Evolutionary conservation across 176 grass and related monocot species (phyloP).

Genomic region (Eleusine coracana): DNA sequence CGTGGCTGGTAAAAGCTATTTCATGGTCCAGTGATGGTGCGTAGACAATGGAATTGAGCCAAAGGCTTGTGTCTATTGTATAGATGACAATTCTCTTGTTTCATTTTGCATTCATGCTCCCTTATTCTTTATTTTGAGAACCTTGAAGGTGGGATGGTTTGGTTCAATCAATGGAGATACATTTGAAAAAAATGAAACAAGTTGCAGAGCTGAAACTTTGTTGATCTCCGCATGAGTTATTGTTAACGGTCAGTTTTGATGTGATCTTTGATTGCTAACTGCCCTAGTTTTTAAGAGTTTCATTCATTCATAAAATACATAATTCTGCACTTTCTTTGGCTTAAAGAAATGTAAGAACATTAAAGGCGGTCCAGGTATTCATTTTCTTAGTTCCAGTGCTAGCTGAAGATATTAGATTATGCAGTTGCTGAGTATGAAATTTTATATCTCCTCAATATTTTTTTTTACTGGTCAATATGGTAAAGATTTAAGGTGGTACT

Average conservation of each 20-base stretch:
- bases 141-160: neutral
- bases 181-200: neutral
- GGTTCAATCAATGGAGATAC: neutral
- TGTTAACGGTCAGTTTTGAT: neutral
- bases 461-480: neutral
- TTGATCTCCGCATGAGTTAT: neutral
- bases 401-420: neutral
- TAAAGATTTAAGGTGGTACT: neutral
- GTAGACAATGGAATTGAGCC: neutral
- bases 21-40: neutral
- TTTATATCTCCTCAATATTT: neutral
- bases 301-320: neutral
- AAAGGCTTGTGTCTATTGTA: neutral
- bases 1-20: neutral
- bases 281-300: neutral
- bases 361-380: neutral
- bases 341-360: neutral
- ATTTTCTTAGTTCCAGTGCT: neutral
- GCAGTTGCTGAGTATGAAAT: neutral
- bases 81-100: neutral
- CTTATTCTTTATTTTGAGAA: neutral
- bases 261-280: neutral
- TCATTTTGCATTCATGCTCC: slow-evolving; percentile 4
- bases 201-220: neutral
- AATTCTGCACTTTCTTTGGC: neutral